Conservation (phyloP, 805 yeast species). For the Candida broadrunensis region DNA sequence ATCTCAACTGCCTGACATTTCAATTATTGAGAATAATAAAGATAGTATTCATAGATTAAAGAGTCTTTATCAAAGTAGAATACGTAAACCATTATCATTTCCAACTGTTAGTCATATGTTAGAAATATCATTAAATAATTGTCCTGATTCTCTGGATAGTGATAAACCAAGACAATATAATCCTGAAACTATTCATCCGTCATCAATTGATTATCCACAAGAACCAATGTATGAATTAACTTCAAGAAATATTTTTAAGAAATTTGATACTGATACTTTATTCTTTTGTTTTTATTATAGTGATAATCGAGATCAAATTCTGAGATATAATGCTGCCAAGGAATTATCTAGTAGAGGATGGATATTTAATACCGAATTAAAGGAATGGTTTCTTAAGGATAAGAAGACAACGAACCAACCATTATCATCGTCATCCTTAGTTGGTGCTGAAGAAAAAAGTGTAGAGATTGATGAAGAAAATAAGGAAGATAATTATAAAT, state of each 20-base stretch:
- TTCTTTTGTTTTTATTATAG: conserved; percentile 91
- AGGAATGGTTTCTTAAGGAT: conserved; percentile 79
- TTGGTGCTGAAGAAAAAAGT: conserved; percentile 22
- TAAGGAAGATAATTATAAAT: conserved; percentile 55
- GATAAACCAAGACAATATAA: conserved; percentile 77
- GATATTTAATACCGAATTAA: conserved; percentile 67
- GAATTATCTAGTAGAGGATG: conserved; percentile 81
- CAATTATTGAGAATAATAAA: neutral
- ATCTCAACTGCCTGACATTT: neutral
- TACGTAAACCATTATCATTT: conserved; percentile 52
- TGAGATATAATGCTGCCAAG: conserved; percentile 60
- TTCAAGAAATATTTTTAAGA: conserved; percentile 57
- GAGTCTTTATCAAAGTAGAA: conserved; percentile 37
- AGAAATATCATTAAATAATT: conserved; percentile 76
- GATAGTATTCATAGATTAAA: conserved; percentile 8
- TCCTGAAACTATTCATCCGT: conserved; percentile 83
- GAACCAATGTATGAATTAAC: conserved; percentile 71
- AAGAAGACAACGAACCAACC: conserved; percentile 33
- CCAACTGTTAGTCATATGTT: conserved; percentile 54
- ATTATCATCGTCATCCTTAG: conserved; percentile 12
- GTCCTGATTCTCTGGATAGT: conserved; percentile 92
- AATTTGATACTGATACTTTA: conserved; percentile 81
- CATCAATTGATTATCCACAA: conserved; percentile 86
- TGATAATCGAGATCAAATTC: conserved; percentile 31
- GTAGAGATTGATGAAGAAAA: conserved; percentile 16